phyloP scores from a whole-genome alignment of 192 early-diverging fungal species.

The Cladochytrium replicatum region DNA sequence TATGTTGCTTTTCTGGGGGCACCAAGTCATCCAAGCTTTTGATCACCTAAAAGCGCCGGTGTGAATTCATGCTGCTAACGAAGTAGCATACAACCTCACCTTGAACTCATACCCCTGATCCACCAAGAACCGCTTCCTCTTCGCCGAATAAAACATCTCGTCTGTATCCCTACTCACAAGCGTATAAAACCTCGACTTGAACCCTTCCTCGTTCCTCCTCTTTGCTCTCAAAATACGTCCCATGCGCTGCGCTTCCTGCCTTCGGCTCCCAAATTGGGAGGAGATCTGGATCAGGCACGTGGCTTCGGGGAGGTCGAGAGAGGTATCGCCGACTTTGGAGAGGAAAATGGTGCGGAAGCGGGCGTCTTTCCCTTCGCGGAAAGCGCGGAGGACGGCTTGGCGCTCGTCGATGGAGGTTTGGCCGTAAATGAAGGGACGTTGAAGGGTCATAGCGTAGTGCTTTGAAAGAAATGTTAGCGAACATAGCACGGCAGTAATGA shows the following conservation, averaged over 20 bases:
- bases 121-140: conserved; percentile 92
- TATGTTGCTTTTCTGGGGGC: conserved; percentile 8
- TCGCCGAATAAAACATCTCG: conserved; percentile 95
- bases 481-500: background rate
- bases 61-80: too few relatives aligned
- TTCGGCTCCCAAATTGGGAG: conserved; percentile 90
- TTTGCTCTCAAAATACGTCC: conserved; percentile 93
- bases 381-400: conserved; percentile 22
- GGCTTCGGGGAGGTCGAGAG: conserved; percentile 96
- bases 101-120: conserved; percentile 99
- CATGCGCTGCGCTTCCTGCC: conserved; percentile 97
- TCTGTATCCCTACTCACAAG: conserved; percentile 95
- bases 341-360: conserved; percentile 45
- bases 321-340: conserved; percentile 93
- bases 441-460: conserved; percentile 70
- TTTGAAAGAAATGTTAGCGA: conserved; percentile 1
- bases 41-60: too few relatives aligned
- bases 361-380: conserved; percentile 20
- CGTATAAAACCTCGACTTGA: conserved; percentile 95
- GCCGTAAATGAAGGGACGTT: conserved; percentile 85
- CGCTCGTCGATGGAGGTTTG: conserved; percentile 82
- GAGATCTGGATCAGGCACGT: conserved; percentile 98
- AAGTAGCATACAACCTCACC: conserved; percentile 40
- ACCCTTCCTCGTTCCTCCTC: conserved; percentile 94
- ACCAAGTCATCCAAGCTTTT: conserved; percentile 6